Evolutionary conservation across 352 stramenopile genomes (phyloP), one percentile per base, ranked within the genome.

Genomic region (Phytophthora sp.): DNA sequence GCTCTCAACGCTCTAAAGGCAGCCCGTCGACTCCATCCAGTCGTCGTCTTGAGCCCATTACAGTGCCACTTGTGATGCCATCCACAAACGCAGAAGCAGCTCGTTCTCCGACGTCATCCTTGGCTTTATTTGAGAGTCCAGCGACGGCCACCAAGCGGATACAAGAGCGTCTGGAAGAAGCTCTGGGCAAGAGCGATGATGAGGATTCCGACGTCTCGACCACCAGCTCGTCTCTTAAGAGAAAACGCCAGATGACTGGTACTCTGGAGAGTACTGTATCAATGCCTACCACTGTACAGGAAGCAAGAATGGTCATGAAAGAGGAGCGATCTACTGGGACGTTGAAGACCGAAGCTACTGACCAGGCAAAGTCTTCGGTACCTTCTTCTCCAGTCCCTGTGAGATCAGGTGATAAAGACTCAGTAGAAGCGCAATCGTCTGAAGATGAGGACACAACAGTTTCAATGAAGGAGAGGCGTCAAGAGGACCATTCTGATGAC

Each of bases 141-240:
- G 64, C 66, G 36, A 78, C 69, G 18, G 70, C 72, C n/a, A 64
- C 70, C n/a, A 77, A 80, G 49, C 57, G 72, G 42, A 84, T 80
- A 46, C 79, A 88, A 54, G 63, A 82, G 57, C 75, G 80, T 30
- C 51, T 86, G 21, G 68, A 79, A 11, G 80, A 88, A 35, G 80
- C 64, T 16, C 66, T 86, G 16, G 77, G 77, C 0, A 66, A 84
- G 45, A 88, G 80, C 21, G 80, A 88, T 42, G 79, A 88, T 4
- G 79, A 79, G 4, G 79, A 88, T 16, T 76, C 63, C 0, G 73
- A 78, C 21, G 50, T 55, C 1, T 69, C 52, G 18, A 57, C 26
- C 16, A 16, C 23, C 42, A 70, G 51, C 13, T 49, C 56, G 52
- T 57, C 55, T 11, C 24, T 59, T 21, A 63, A 63, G 23, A 76